Evolutionary conservation across 176 grass and related monocot genomes (phyloP).

Genomic region (Stipa capillata): DNA sequence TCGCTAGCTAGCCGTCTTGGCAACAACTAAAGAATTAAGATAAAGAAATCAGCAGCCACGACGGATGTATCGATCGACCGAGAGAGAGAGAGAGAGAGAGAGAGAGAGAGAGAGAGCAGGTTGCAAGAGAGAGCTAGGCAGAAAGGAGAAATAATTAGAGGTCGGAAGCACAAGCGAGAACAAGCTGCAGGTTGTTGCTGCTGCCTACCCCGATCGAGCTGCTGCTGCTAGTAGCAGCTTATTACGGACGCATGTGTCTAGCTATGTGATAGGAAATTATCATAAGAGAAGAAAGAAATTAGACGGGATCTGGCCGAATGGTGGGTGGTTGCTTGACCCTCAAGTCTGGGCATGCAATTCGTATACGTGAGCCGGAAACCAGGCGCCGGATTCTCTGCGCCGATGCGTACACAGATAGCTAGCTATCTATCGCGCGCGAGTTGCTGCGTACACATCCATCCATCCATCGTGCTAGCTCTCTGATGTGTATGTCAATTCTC

Average conservation of each 20-base stretch:
- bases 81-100: no score
- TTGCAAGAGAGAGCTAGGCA: no score
- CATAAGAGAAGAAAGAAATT: neutral
- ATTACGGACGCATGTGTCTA: no score
- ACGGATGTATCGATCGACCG: neutral
- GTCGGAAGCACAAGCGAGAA: no score
- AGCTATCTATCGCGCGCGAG: neutral
- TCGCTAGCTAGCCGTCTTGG: neutral
- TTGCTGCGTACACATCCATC: slow-evolving; percentile 21
- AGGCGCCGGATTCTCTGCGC: slow-evolving; percentile 42
- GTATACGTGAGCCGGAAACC: slow-evolving; percentile 45
- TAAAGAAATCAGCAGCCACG: slow-evolving; percentile 7
- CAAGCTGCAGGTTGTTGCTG: neutral
- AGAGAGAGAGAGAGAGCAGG: no score
- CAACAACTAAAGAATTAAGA: neutral
- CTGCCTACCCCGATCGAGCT: neutral
- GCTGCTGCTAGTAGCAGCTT: neutral
- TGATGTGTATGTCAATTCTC: neutral
- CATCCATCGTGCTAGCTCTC: no score
- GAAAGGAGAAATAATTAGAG: neutral
- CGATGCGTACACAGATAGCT: no score
- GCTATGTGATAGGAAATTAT: no score
- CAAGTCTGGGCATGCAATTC: slow-evolving; percentile 48
- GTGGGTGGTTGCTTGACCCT: slow-evolving; percentile 54
- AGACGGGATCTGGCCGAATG: slow-evolving; percentile 26